A percentile compares a stretch with the other conserved stretches of the same genome.
phyloP scores from a whole-genome alignment of 768 basidiomycete species.

The Lentinula raphanica region DNA sequence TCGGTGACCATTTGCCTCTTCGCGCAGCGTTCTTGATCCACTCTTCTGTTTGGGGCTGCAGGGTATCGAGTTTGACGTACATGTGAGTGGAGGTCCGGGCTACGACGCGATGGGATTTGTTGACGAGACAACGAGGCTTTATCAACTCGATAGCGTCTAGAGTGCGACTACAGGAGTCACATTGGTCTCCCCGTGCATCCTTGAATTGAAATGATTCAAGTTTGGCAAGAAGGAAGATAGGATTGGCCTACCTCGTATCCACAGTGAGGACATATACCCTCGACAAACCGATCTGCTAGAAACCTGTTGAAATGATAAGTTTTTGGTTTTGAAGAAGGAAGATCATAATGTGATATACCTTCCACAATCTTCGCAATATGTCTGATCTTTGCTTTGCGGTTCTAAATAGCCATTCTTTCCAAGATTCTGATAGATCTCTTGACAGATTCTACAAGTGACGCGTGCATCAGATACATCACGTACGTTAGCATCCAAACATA shows the following conservation, averaged over 20 bases:
- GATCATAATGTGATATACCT: conserved; percentile 56
- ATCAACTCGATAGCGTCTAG: conserved; percentile 91
- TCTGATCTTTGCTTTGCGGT: conserved; percentile 86
- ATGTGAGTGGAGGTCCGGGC: conserved; percentile 82
- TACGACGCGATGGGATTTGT: conserved; percentile 73
- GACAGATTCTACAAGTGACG: conserved; percentile 61
- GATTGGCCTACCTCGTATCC: conserved; percentile 61
- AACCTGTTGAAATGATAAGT: conserved; percentile 46
- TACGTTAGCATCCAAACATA: conserved; percentile 26
- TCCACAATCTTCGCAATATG: conserved; percentile 88
- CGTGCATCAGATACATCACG: background rate
- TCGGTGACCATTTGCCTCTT: conserved; percentile 88
- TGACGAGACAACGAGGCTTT: conserved; percentile 89
- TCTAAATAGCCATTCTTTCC: conserved; percentile 71
- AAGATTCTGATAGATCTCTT: conserved; percentile 84
- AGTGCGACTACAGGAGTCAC: conserved; percentile 88
- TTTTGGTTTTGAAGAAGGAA: background rate
- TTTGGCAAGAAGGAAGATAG: background rate
- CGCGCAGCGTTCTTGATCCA: conserved; percentile 82
- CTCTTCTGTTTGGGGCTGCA: conserved; percentile 79
- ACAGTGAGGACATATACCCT: conserved; percentile 96
- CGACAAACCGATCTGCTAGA: conserved; percentile 94
- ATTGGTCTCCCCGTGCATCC: conserved; percentile 98
- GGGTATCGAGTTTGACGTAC: conserved; percentile 80
- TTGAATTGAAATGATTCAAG: conserved; percentile 20